Base-by-base conservation (phyloP, 2,329 filamentous ascomycete genomes). In the Venturia nashicola region DNA sequence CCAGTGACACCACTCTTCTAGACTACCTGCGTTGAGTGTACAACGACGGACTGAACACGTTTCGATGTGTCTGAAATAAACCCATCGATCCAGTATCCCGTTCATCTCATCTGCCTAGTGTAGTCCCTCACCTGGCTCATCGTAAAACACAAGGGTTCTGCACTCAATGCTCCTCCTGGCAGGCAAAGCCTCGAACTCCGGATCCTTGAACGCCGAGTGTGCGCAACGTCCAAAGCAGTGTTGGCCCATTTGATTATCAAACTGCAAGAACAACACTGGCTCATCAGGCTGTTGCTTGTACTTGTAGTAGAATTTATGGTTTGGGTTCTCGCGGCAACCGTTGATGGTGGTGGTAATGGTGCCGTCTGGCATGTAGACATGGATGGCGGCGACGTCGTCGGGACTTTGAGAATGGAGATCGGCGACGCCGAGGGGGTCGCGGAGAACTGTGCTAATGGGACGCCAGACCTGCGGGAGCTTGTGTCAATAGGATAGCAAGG, bases 141-240 rank as follows among this genome's bases (percentile, higher is more conserved):
- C 51, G 43, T 48, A 62, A 23, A 75, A 74, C 1, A 74, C 72
- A 61, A 75, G 65, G 14, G 68, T 68, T 43, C 73, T 67, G 7
- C 73, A 69, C 64, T 75, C 73, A 61, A 75, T 74, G 62, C 72
- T 73, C 65, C 74, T 70, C 48, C 73, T 66, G 59, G 72, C 68
- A 46, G 67, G 68, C 8, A 70, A 65, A 4, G 43, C 39, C 63
- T 71, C 71, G 5, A 68, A 70, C 5, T 68, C 70, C 0, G 69
- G 66, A 11, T 73, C 65, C 20, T 68, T 61, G 61, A 75, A 75
- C 20, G 72, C 72, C 9, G 69, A 72, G 64, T 75, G 73, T 27
- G 73, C 72, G 7, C 72, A 71, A 2, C 72, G 61, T 9, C 51
- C 51, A 18, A 36, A 57, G 12, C 51, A 36, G 16, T 57, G 32